phyloP scores from a whole-genome alignment of 129 eudicot species.

The Escallonia rubra region DNA sequence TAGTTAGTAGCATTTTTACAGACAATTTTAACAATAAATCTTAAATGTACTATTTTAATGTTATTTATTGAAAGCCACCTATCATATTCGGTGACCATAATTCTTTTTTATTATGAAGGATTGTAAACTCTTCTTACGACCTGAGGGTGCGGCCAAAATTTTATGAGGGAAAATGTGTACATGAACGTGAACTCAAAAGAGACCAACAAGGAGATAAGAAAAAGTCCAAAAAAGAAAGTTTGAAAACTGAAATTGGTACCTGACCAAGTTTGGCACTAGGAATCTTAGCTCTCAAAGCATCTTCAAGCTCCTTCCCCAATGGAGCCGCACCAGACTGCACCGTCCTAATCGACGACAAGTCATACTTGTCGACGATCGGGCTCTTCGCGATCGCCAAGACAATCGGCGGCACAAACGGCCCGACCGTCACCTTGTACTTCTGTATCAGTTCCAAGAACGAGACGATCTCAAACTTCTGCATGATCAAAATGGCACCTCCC shows the following conservation, averaged over 20 bases:
- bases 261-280: slow-evolving; percentile 92
- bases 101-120: no score
- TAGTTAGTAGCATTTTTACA: no score
- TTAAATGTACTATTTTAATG: no score
- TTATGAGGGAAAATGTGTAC: background rate
- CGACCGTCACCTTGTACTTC: slow-evolving; percentile 78
- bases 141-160: background rate
- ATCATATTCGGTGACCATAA: no score
- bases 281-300: slow-evolving; percentile 67
- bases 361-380: slow-evolving; percentile 56
- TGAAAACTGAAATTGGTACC: slow-evolving; percentile 29
- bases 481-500: slow-evolving; percentile 76
- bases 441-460: slow-evolving; percentile 58
- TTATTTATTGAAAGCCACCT: no score
- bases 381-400: slow-evolving; percentile 76
- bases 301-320: slow-evolving; percentile 88
- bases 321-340: slow-evolving; percentile 98
- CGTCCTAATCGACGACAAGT: slow-evolving; percentile 60
- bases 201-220: background rate
- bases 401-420: slow-evolving; percentile 92
- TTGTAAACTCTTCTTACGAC: no score
- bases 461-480: slow-evolving; percentile 83
- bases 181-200: background rate
- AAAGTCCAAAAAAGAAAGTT: background rate
- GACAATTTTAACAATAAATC: no score